Conservation (phyloP, 306 rosid species). For the Biancaea sappan region DNA sequence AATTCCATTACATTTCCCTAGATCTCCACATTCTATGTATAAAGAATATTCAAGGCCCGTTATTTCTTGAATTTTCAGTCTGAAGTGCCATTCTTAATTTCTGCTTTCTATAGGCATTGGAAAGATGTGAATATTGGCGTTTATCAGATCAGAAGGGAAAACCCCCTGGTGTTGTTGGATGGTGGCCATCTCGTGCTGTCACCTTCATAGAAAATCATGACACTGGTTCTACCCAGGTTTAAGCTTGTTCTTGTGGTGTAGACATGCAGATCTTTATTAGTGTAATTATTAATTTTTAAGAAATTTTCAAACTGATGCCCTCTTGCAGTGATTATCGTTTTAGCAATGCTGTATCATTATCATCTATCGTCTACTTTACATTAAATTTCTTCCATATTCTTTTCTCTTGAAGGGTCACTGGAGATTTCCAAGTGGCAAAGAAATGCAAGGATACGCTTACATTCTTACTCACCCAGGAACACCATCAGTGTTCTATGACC, state of each 20-base stretch:
- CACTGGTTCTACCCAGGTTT: constrained; percentile 97
- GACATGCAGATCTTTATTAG: not conserved
- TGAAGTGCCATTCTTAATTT: not conserved
- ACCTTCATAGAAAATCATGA: constrained; percentile 93
- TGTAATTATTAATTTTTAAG: not conserved
- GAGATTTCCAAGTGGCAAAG: constrained; percentile 83
- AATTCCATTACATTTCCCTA: constrained; percentile 12
- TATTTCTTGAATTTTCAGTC: not conserved
- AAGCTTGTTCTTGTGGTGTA: constrained; percentile 24
- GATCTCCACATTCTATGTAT: not conserved
- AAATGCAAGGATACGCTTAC: constrained; percentile 96
- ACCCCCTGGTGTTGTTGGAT: constrained; percentile 91
- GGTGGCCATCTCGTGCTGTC: constrained; percentile 98
- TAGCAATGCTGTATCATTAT: not conserved
- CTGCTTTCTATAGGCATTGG: constrained; percentile 53
- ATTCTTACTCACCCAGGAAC: constrained; percentile 91
- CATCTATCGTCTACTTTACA: not conserved
- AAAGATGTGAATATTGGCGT: constrained; percentile 91
- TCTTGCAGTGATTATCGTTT: not conserved
- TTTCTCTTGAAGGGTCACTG: constrained; percentile 79
- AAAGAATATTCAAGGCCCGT: not conserved
- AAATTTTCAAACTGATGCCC: not conserved
- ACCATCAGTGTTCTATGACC: constrained; percentile 80
- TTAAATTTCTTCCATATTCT: not conserved
- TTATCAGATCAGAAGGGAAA: constrained; percentile 71